phyloP scores from a whole-genome alignment of 2,329 filamentous ascomycete genomes.

The Phyllosticta ampelicida region DNA sequence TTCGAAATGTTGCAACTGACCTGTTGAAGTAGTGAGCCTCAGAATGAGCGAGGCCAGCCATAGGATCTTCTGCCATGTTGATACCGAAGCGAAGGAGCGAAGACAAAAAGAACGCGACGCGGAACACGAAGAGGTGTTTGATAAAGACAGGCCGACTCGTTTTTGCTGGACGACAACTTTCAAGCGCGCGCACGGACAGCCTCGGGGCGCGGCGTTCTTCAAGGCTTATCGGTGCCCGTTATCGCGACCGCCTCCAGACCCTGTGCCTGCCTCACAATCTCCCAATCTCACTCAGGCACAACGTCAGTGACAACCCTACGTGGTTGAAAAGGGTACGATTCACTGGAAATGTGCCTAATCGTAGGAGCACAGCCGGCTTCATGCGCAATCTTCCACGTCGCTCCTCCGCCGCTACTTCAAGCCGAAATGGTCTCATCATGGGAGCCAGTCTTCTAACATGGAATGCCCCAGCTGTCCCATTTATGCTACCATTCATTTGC shows the following conservation, averaged over 20 bases:
- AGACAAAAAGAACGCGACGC: background rate
- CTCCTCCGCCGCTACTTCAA: background rate
- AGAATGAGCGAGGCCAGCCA: constrained; percentile 74
- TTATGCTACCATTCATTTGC: background rate
- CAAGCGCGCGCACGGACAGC: background rate
- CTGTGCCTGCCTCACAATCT: background rate
- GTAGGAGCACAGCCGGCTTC: background rate
- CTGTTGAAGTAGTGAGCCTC: constrained; percentile 99
- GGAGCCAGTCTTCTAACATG: background rate
- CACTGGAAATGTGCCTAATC: background rate
- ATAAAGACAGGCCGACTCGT: constrained; percentile 3
- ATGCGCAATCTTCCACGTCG: background rate
- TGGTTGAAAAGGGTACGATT: background rate
- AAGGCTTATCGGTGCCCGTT: background rate
- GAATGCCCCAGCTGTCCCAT: background rate
- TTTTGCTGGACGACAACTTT: constrained; percentile 9
- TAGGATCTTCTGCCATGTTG: constrained; percentile 17
- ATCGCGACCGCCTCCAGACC: background rate
- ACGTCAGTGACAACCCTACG: too few species aligned
- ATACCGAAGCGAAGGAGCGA: background rate
- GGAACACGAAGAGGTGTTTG: background rate
- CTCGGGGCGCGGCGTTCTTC: constrained; percentile 4
- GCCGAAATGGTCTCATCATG: background rate
- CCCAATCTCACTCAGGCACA: too few species aligned
- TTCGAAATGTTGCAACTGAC: constrained; percentile 34